Percentiles rank a stretch among this genome's conserved stretches.
phyloP scores from a whole-genome alignment of 176 grass and related monocot genomes.

The Musa schizocarpa region DNA sequence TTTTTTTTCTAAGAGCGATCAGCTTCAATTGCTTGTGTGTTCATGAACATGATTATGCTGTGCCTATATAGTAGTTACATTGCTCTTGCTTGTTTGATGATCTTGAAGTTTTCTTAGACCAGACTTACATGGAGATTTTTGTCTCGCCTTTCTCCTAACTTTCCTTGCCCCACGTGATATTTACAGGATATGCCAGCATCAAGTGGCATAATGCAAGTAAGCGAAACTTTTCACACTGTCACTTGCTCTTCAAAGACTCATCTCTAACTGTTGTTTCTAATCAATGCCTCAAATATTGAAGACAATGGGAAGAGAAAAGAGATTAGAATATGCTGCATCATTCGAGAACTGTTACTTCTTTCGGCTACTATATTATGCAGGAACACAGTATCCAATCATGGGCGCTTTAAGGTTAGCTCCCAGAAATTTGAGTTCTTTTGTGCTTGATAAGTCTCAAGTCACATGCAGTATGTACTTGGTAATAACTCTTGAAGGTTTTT shows the following conservation, averaged over 20 bases:
- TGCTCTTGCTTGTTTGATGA: not conserved
- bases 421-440: slow-evolving; percentile 1
- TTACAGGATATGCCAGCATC: slow-evolving; percentile 94
- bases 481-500: no score
- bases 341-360: slow-evolving; percentile 86
- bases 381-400: slow-evolving; percentile 93
- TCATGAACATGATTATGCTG: not conserved
- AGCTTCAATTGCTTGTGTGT: not conserved
- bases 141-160: not conserved
- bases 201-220: slow-evolving; percentile 97
- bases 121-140: not conserved
- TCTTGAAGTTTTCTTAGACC: not conserved
- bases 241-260: slow-evolving; percentile 9
- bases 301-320: slow-evolving; percentile 90
- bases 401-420: slow-evolving; percentile 65
- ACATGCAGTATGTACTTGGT: no score
- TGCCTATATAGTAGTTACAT: not conserved
- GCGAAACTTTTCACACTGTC: slow-evolving; percentile 11
- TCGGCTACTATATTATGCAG: slow-evolving; percentile 76
- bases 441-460: not conserved
- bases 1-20: no score
- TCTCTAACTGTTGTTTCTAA: slow-evolving; percentile 1
- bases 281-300: slow-evolving; percentile 28
- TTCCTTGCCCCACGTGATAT: slow-evolving; percentile 6
- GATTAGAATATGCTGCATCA: slow-evolving; percentile 90